Evolutionary conservation across 1,284 basidiomycete genomes (phyloP), one percentile per base, ranked within the genome.

Genomic region (Austropuccinia psidii): DNA sequence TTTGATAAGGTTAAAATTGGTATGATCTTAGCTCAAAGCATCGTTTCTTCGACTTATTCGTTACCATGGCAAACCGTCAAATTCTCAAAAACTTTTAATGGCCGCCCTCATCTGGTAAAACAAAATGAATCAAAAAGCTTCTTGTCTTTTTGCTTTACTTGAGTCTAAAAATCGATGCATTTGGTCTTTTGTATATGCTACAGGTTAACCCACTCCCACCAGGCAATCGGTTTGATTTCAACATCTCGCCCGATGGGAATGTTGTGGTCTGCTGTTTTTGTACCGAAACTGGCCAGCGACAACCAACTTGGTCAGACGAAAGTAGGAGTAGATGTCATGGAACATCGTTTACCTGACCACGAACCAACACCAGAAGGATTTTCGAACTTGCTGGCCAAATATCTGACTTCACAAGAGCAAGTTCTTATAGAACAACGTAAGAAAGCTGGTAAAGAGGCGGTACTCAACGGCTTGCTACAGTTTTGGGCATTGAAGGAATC

Each of bases 401-500:
- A 58, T 52, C 60, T 73, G 11, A 73, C 52, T 15, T 15, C 33
- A n/a, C 24, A 15, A 19, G 69, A 73, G 49, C 27, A 50, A 39
- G 19, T 19, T 11, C 27, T 73, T 19, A 73, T 73, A 5, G 43
- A 52, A 6, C 31, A 64, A 47, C 43, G 37, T 45, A 64, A 47
- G 43, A 70, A 24, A 67, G 35, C 24, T 35, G n/a, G 27, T 37
- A 27, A 27, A 61, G 33, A 33, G 39, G 21, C 57, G 11, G 33
- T 62, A 4, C 27, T 73, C 3, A 45, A 73, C 43, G 41, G 27
- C 4, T 64, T 73, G 54, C 69, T 73, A 29, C 69, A 73, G 50
- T 39, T 73, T 9, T 73, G 69, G 69, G 62, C 69, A n/a, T 41
- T 73, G 43, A 73, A 73, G 39, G 69, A 73, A 55, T 61, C 69